phyloP scores from a whole-genome alignment of 345 rosid species.

The Zanthoxylum bungeanum region DNA sequence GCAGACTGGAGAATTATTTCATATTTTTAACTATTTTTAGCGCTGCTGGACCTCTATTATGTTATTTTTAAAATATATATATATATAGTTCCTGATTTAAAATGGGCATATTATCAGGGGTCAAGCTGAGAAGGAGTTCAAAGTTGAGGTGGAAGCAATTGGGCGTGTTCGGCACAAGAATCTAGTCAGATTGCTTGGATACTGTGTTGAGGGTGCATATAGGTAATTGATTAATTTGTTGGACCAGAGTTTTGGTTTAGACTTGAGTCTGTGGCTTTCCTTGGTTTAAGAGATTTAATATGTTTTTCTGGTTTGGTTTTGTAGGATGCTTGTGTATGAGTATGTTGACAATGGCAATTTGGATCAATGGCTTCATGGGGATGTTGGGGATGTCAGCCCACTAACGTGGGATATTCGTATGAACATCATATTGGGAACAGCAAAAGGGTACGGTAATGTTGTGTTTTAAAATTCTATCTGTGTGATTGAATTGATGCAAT shows the following conservation, averaged over 20 bases:
- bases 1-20: not conserved
- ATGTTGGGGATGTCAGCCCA: slow-evolving; percentile 84
- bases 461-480: not conserved
- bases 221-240: slow-evolving; percentile 38
- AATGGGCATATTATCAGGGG: slow-evolving; percentile 52
- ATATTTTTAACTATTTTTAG: not conserved
- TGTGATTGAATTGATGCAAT: not conserved
- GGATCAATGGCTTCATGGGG: slow-evolving; percentile 97
- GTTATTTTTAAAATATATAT: not conserved
- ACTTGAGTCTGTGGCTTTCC: slow-evolving; percentile 1
- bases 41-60: not conserved
- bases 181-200: slow-evolving; percentile 84
- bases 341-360: slow-evolving; percentile 88
- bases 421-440: slow-evolving; percentile 82
- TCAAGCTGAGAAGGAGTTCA: slow-evolving; percentile 97
- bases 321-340: slow-evolving; percentile 95
- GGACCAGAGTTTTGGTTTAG: not conserved
- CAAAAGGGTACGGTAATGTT: slow-evolving; percentile 62
- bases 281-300: not conserved
- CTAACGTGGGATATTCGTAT: slow-evolving; percentile 87
- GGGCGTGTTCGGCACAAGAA: slow-evolving; percentile 97
- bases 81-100: not conserved
- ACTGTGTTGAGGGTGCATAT: slow-evolving; percentile 95
- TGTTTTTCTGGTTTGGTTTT: slow-evolving; percentile 21
- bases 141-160: slow-evolving; percentile 90